Base-by-base conservation (phyloP, 176 grass and related monocot genomes). In the Aegilops bicornis region DNA sequence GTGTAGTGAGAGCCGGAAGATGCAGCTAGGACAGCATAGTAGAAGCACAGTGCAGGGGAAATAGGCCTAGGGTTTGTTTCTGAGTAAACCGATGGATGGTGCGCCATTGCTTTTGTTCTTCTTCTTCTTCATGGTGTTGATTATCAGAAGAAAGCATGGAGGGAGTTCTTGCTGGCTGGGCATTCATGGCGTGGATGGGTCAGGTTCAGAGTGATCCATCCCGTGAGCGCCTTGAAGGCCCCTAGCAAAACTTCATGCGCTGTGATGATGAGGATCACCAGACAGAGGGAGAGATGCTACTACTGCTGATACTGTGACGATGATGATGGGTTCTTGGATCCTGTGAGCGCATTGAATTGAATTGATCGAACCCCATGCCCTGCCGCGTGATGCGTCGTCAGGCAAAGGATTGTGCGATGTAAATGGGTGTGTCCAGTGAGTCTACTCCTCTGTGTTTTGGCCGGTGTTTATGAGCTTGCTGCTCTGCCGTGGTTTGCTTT, bases 21-120 rank as follows among this genome's bases (percentile, higher is more conserved):
- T 37, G 54, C 54, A 59, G 69, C 45, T 82, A 29, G 48, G 13
- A 82, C 73, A 85, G 50, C 72, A 87, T 80, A 91, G 81, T 77
- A 88, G 82, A 88, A 88, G 86, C 90, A 91, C 72, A 86, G 90
- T 66, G 82, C 86, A 88, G 54, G 86, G 50, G 19, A 88, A 82
- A 82, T 91, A 91, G 82, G 10, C 8, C 66, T 91, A 91, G 86
- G 78, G 65, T 79, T 42, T 82, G 32, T 8, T 40, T 22, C 7
- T 22, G 47, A 15, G 61, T 81, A 85, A 73, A 1, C 0, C 5
- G 6, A 39, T 39, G 1, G 37, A 39, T 43, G 9, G 39, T n/a
- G n/a, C n/a, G n/a, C n/a, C n/a, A n/a, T n/a, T n/a, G n/a, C n/a
- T n/a, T 82, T 69, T 82, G 39, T 77, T 73, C 58, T 13, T 84